Base-by-base conservation (phyloP, 768 basidiomycete genomes). In the Auricularia cornea region DNA sequence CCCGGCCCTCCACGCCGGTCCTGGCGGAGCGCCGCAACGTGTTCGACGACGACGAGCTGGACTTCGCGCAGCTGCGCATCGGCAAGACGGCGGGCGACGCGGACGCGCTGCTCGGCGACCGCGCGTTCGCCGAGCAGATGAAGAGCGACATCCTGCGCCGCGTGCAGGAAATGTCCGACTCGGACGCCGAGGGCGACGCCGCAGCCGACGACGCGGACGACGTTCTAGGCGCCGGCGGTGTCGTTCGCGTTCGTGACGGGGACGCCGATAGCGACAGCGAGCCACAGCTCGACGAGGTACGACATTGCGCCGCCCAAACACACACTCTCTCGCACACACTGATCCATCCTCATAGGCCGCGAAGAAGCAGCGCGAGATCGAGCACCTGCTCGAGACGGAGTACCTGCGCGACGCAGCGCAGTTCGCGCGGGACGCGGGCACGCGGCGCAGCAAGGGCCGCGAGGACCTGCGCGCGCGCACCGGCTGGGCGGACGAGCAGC, bases 141-240 rank as follows among this genome's bases (percentile, higher is more conserved):
- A 94, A 95, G 69, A 84, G 84, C 1, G 87, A 90, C 61, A 94
- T 94, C 67, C 78, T 94, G 16, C 83, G 90, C 30, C 81, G 89
- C 3, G 87, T 84, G 0, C 88, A 94, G 68, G 83, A 79, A 20
- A 81, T 87, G 40, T 80, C 82, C 30, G 86, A 87, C n/a, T 87
- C 86, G 12, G 85, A 84, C n/a, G 85, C 82, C 26, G 82, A 81
- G 33, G 73, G 73, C 20, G 74, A 74, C 10, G 72, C 74, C 67
- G 70, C 38, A 65, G 66, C 61, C 56, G 74, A 73, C 68, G 76
- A 66, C 59, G 64, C 48, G 66, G 71, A 88, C 59, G 84, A 87
- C 32, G 85, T 85, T 11, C 71, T 80, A 14, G 80, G 80, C 59
- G 78, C 77, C 8, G 80, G 79, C 26, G 76, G 69, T 4, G 67